Evolutionary conservation across 176 grass and related monocot genomes (phyloP).

Genomic region (Urochloa ruziziensis): DNA sequence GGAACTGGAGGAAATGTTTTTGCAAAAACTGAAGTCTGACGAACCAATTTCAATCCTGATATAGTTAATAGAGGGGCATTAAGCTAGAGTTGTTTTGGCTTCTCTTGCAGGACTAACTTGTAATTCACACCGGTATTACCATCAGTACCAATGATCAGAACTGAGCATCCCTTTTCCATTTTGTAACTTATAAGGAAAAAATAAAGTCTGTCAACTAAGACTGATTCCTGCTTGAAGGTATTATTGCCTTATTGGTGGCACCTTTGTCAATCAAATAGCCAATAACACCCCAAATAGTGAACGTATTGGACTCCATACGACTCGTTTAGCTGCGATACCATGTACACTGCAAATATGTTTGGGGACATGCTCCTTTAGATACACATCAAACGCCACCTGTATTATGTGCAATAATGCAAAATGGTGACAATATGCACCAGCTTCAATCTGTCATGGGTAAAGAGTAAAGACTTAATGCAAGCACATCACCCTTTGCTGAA

Average conservation of each 20-base stretch:
- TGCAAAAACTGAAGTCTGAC: too few species aligned
- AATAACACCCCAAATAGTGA: not conserved
- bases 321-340: not conserved
- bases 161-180: not conserved
- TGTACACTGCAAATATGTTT: not conserved
- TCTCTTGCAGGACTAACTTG: too few species aligned
- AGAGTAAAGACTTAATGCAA: not conserved
- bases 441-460: not conserved
- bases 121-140: too few species aligned
- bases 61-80: too few species aligned
- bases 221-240: not conserved
- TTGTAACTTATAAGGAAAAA: not conserved
- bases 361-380: not conserved
- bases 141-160: too few species aligned
- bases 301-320: not conserved
- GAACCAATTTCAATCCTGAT: not conserved
- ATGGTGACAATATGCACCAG: not conserved
- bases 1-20: not conserved
- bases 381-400: not conserved
- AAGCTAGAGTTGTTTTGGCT: too few species aligned
- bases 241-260: too few species aligned
- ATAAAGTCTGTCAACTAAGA: not conserved
- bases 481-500: not conserved
- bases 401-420: not conserved
- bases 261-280: not conserved